Evolutionary conservation across 2,329 filamentous ascomycete species (phyloP), one percentile per base, ranked within the genome.

Genomic region (Sclerotinia sclerotiorum): DNA sequence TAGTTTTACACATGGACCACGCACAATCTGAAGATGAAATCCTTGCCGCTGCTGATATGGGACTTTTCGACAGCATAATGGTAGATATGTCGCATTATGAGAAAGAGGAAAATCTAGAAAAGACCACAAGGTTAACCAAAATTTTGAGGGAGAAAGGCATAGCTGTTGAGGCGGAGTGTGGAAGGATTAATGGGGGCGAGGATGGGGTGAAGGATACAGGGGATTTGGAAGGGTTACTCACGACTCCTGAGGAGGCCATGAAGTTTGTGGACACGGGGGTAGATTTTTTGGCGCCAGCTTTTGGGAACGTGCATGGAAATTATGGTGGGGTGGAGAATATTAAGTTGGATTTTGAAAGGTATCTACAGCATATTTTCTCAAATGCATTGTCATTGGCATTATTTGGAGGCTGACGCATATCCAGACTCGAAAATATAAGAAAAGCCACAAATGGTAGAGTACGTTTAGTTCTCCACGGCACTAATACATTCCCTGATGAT

Each of bases 41-140:
- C 42, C 86, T 90, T 69, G 82, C 82, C 19, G 80, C 79, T 0
- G 87, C 87, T 0, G 87, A 86, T 0, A 81, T 84, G 2, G 79
- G 87, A 29, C 83, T 83, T 0, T 91, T 92, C 71, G 90, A 92
- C 76, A 85, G 82, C 61, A 91, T 92, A 76, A 92, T 92, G 89
- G 86, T 92, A 0, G 90, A 92, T 78, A 92, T 92, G 89, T 87
- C 83, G 67, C 89, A 92, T 76, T 87, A 90, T 74, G 88, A 90
- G 72, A 88, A 87, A 73, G 88, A 84, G 62, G 88, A 91, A 79
- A 92, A 92, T 75, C 80, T 93, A 54, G 86, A 90, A 71, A 78
- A 91, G 67, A 87, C 88, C 11, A 79, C 78, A 21, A 88, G 88
- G 75, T 90, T 89, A 75, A 69, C 72, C 8, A 68, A 71, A 32